Base-by-base conservation (phyloP, 108 stramenopile species). In the Bacterosira constricta region DNA sequence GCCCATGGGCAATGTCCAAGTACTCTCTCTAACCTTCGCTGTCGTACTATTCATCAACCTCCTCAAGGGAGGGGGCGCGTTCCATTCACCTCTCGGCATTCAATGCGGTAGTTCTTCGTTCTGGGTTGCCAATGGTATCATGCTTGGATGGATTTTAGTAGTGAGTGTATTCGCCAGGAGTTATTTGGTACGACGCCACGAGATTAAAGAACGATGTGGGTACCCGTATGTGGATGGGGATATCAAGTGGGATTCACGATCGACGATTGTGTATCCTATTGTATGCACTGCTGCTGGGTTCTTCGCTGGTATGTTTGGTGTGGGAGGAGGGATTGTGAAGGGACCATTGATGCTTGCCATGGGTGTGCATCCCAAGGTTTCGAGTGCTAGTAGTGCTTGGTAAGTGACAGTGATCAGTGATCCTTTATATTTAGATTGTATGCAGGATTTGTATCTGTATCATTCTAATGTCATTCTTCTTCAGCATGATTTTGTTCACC, bases 401-500 rank as follows among this genome's bases (percentile, higher is more conserved):
- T n/a, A n/a, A n/a, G n/a, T n/a, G n/a, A n/a, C n/a, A n/a, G n/a
- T n/a, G n/a, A n/a, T n/a, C n/a, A n/a, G n/a, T n/a, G n/a, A n/a
- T n/a, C n/a, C n/a, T n/a, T n/a, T n/a, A n/a, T n/a, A n/a, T n/a
- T n/a, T n/a, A n/a, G n/a, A n/a, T n/a, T n/a, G n/a, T n/a, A n/a
- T n/a, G n/a, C n/a, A n/a, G n/a, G n/a, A n/a, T n/a, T n/a, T n/a
- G n/a, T n/a, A n/a, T n/a, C n/a, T n/a, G n/a, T n/a, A n/a, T n/a
- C n/a, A n/a, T n/a, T n/a, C n/a, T n/a, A n/a, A n/a, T n/a, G n/a
- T n/a, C n/a, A n/a, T n/a, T n/a, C n/a, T n/a, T n/a, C n/a, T n/a
- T n/a, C n/a, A n/a, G 84, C 49, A 99, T 99, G 98, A 93, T 97
- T 61, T 77, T 99, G 20, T 96, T 96, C 79, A 97, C 98, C 17